Evolutionary conservation across 1,139 yeast species (phyloP).

Genomic region (Magnusiomyces fungicola): DNA sequence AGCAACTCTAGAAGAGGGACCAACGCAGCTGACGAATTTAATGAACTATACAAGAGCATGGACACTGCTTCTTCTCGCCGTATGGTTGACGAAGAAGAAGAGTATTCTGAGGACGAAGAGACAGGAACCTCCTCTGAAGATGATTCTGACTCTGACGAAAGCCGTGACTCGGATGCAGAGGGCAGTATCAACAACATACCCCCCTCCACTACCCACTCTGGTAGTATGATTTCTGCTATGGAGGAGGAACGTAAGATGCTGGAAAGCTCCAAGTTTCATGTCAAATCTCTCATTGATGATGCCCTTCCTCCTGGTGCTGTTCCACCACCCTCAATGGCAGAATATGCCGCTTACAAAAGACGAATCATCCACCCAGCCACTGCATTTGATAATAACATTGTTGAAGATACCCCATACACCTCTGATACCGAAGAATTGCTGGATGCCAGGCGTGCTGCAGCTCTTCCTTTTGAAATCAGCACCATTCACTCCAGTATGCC

Average conservation of each 20-base stretch:
- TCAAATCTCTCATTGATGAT: constrained; percentile 37
- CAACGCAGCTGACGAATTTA: constrained; percentile 21
- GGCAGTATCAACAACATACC: constrained; percentile 14
- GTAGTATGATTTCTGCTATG: constrained; percentile 34
- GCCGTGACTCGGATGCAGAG: constrained; percentile 22
- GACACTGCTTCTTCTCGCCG: constrained; percentile 12
- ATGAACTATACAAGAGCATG: constrained; percentile 16
- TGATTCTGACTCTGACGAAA: constrained; percentile 22
- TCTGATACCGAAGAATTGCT: constrained; percentile 62
- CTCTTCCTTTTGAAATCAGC: constrained; percentile 53
- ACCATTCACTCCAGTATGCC: constrained; percentile 51
- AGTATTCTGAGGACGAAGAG: constrained; percentile 18
- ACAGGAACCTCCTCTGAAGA: constrained; percentile 15
- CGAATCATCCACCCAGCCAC: constrained; percentile 39
- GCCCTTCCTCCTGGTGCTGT: constrained; percentile 31
- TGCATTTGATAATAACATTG: constrained; percentile 28
- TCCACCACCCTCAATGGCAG: constrained; percentile 47
- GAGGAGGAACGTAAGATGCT: constrained; percentile 27
- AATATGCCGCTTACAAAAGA: constrained; percentile 40
- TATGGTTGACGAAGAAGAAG: constrained; percentile 15
- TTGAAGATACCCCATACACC: constrained; percentile 50
- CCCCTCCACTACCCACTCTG: constrained; percentile 33
- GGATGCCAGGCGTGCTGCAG: constrained; percentile 57
- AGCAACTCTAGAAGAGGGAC: neutral
- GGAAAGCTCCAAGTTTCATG: constrained; percentile 23